A percentile compares a stretch with the other conserved stretches of the same genome.
These are phyloP conservation scores for Baudoinia panamericana DNA, from an alignment of 495 filamentous ascomycete species.

Conservation along the genomic window DNA sequence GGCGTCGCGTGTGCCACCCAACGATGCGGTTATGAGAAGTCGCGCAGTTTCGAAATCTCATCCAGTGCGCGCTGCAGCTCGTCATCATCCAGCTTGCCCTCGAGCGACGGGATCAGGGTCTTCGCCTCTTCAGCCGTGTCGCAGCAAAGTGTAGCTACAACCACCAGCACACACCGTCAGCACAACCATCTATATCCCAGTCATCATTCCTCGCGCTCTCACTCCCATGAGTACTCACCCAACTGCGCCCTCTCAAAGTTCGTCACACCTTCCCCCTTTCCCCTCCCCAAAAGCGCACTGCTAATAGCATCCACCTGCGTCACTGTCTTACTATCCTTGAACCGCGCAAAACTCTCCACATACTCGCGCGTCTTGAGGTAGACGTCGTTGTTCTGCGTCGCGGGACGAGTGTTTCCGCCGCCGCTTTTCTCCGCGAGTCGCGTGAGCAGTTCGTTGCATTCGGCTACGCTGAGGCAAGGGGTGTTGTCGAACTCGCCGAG, in stretches of 20 bases:
- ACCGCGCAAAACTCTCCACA: conserved; percentile 82
- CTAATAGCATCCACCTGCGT: conserved; percentile 71
- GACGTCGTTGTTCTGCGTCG: conserved; percentile 11
- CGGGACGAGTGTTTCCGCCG: not conserved
- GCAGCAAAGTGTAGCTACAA: conserved; percentile 71
- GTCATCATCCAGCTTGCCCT: conserved; percentile 74
- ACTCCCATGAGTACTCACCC: conserved; percentile 43
- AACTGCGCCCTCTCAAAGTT: conserved; percentile 89
- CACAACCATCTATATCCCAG: conserved; percentile 6
- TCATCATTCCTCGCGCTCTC: not conserved
- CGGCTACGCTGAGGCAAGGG: conserved; percentile 74
- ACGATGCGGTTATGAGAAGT: conserved; percentile 19
- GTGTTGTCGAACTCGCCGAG: conserved; percentile 88
- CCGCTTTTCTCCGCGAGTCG: conserved; percentile 33
- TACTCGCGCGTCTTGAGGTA: conserved; percentile 76
- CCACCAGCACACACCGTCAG: conserved; percentile 15
- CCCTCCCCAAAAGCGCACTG: conserved; percentile 3
- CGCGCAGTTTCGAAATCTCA: conserved; percentile 67
- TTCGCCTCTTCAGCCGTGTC: conserved; percentile 90
- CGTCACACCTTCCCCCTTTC: conserved; percentile 59
- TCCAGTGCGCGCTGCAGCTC: conserved; percentile 78
- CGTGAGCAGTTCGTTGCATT: conserved; percentile 11
- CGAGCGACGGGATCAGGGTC: conserved; percentile 81
- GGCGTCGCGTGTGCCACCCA: no score
- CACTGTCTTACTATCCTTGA: conserved; percentile 87